Conservation (phyloP, 2,329 filamentous ascomycete species). For the Ophiostoma pallidulum region DNA sequence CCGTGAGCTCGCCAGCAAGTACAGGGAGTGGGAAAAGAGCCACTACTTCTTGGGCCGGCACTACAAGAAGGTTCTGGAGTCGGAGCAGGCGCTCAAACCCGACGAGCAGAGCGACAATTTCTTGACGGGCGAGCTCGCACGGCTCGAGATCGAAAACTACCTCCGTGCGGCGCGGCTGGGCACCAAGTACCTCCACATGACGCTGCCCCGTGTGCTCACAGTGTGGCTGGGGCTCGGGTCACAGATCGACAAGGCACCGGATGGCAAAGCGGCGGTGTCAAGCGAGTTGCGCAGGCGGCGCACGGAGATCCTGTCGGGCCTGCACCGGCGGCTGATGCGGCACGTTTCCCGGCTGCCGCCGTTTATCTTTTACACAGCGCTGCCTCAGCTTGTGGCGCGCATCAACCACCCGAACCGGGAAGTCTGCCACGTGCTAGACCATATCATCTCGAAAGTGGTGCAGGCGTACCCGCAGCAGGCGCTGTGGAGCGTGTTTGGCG, state of each 20-base stretch:
- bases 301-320: conserved; percentile 54
- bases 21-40: conserved; percentile 80
- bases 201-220: conserved; percentile 80
- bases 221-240: conserved; percentile 89
- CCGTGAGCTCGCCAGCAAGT: conserved; percentile 64
- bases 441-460: conserved; percentile 81
- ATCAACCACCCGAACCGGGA: conserved; percentile 76
- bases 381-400: conserved; percentile 91
- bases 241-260: conserved; percentile 54
- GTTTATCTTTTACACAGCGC: conserved; percentile 69
- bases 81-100: conserved; percentile 67
- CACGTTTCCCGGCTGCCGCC: conserved; percentile 64
- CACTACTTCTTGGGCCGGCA: conserved; percentile 96
- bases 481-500: conserved; percentile 80
- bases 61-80: conserved; percentile 92
- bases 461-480: conserved; percentile 81
- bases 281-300: conserved; percentile 46
- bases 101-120: conserved; percentile 70
- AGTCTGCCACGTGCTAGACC: conserved; percentile 67
- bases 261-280: conserved; percentile 44
- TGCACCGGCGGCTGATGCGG: conserved; percentile 70
- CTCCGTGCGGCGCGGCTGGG: conserved; percentile 77
- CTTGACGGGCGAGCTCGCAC: conserved; percentile 72
- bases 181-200: conserved; percentile 94
- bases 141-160: conserved; percentile 89